Base-by-base conservation (phyloP, 2,329 filamentous ascomycete species). In the Cordyceps cicadae region DNA sequence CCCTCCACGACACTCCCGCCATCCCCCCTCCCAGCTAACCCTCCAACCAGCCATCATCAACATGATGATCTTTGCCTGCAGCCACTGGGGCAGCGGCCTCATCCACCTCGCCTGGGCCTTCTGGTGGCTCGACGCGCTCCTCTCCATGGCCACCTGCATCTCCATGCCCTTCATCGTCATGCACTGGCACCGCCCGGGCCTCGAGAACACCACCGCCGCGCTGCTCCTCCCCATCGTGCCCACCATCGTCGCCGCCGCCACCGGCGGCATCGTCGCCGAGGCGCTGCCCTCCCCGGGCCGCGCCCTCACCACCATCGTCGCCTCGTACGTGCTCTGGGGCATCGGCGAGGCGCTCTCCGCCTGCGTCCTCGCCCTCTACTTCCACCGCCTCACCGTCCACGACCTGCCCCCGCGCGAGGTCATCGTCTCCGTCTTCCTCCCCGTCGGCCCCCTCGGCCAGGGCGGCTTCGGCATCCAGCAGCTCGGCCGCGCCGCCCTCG, bases 321-420 rank as follows among this genome's bases (percentile, higher is more conserved):
- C 77, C 17, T 85, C 79, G 3, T 90, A 89, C 68, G 75, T 89
- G 17, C 80, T 90, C 64, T 89, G 85, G 85, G 87, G 87, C 0
- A 82, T 84, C 61, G 84, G 85, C 5, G 78, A 74, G 65, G 71
- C 71, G 39, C 76, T 90, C 55, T 82, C 86, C 1, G 80, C 86
- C 70, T 78, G 80, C 48, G 80, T 88, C 21, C 74, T 89, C 29
- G 83, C 83, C 12, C 80, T 90, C 43, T 90, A 90, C 71, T 88
- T 88, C 67, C 83, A 87, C 62, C 84, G 87, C 12, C 76, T 90
- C 11, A 84, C 83, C 4, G 70, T 89, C 3, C 82, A 89, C 71
- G 84, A 85, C 45, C 77, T 89, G 15, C 87, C 87, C 0, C 81
- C 85, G 1, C 78, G 81, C 54, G 87, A 88, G 67, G 82, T 85